Conservation (phyloP, 495 filamentous ascomycete genomes). For the Penicillium parvum region DNA sequence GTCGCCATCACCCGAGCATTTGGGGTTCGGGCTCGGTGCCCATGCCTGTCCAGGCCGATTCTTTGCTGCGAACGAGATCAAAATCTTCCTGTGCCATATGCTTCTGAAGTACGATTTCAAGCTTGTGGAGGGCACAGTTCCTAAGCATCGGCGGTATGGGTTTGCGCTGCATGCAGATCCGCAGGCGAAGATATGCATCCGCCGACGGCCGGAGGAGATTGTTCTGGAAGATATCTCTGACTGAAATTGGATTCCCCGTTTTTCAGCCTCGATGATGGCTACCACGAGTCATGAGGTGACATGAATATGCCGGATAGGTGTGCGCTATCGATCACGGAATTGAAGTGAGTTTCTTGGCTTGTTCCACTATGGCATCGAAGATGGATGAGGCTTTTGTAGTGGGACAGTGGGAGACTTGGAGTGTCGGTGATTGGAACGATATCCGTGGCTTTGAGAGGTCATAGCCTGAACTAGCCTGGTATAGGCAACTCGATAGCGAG, state of each 20-base stretch:
- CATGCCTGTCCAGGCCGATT: constrained; percentile 51
- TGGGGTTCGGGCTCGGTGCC: constrained; percentile 43
- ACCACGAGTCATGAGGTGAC: background rate
- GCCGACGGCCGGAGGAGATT: background rate
- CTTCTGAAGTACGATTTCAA: background rate
- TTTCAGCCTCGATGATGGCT: background rate
- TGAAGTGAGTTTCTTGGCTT: background rate
- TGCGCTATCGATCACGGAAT: background rate
- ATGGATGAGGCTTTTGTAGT: background rate
- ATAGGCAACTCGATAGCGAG: no score
- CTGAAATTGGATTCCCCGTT: no score
- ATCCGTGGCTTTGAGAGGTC: no score
- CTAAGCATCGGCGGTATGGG: background rate
- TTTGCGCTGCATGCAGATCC: background rate
- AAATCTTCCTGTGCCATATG: background rate
- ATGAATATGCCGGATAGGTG: background rate
- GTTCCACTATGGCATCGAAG: background rate
- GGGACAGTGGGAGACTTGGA: background rate
- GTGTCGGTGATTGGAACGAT: background rate
- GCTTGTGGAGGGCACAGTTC: background rate
- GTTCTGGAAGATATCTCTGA: background rate
- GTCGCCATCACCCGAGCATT: constrained; percentile 29
- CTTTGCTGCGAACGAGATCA: constrained; percentile 29
- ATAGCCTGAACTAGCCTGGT: no score
- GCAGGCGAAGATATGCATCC: background rate